Evolutionary conservation across 306 rosid species (phyloP).

Genomic region (Purshia tridentata): DNA sequence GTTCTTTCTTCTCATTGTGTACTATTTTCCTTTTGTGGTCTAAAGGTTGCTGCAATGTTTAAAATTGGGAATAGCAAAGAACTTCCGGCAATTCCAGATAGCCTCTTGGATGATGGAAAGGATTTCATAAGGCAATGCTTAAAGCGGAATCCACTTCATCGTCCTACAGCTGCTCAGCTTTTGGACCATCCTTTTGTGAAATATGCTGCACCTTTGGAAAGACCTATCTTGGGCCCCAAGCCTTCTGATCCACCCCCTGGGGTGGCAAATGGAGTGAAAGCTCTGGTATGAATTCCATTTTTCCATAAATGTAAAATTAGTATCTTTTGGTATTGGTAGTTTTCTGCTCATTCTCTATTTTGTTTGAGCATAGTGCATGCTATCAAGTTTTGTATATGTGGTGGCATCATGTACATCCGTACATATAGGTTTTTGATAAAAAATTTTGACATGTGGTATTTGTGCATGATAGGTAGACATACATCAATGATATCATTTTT

Average conservation of each 20-base stretch:
- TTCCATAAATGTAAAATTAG: background rate
- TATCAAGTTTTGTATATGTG: background rate
- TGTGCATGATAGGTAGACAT: background rate
- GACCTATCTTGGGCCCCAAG: constrained; percentile 49
- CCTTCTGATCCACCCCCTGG: constrained; percentile 50
- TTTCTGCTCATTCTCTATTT: background rate
- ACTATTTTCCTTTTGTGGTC: constrained; percentile 34
- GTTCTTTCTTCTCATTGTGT: constrained; percentile 18
- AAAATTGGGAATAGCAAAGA: constrained; percentile 84
- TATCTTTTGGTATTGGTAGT: background rate
- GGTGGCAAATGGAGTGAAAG: constrained; percentile 61
- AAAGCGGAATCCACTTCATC: constrained; percentile 67
- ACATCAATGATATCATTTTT: background rate
- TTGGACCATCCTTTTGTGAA: constrained; percentile 89
- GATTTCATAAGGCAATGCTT: constrained; percentile 74
- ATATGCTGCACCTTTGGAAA: constrained; percentile 63
- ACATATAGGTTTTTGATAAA: no score
- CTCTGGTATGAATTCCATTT: constrained; percentile 48
- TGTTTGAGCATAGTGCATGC: background rate
- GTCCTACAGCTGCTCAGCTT: constrained; percentile 75
- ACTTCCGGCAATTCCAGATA: constrained; percentile 73
- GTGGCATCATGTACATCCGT: no score
- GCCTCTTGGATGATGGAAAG: constrained; percentile 83
- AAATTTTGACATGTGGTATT: no score
- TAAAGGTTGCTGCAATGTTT: constrained; percentile 91